Conservation (phyloP, 139 green algal species). For the Picochlorum sp. region DNA sequence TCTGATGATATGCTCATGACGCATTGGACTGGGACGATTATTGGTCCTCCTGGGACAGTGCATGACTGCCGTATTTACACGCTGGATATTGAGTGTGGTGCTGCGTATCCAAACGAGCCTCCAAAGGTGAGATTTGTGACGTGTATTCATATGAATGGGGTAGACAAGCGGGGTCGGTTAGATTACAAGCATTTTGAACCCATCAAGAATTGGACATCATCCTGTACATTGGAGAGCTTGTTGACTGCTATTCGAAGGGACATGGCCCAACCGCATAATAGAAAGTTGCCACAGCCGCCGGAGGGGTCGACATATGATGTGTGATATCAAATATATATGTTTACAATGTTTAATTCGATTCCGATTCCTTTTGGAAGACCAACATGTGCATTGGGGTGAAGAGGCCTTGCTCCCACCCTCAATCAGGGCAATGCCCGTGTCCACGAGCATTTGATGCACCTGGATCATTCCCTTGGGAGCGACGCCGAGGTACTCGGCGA, state of each 20-base stretch:
- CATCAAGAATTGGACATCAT: slow-evolving; percentile 69
- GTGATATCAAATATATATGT: not conserved
- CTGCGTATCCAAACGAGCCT: slow-evolving; percentile 73
- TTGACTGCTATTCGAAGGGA: slow-evolving; percentile 81
- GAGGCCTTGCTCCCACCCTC: slow-evolving; percentile 77
- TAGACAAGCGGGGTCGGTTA: slow-evolving; percentile 29
- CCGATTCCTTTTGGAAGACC: slow-evolving; percentile 80
- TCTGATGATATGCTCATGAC: slow-evolving; percentile 80
- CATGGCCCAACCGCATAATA: slow-evolving; percentile 75
- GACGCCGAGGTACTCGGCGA: slow-evolving; percentile 59
- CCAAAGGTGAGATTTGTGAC: slow-evolving; percentile 42
- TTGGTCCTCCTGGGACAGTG: slow-evolving; percentile 78
- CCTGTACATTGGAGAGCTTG: slow-evolving; percentile 68
- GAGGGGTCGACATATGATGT: slow-evolving; percentile 49
- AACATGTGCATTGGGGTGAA: slow-evolving; percentile 98
- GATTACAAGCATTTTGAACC: slow-evolving; percentile 52
- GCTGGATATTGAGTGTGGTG: slow-evolving; percentile 73
- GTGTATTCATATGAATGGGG: slow-evolving; percentile 42
- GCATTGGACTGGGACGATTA: slow-evolving; percentile 95
- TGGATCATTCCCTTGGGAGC: slow-evolving; percentile 64
- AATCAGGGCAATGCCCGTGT: slow-evolving; percentile 56
- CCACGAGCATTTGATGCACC: slow-evolving; percentile 95
- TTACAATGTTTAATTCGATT: not conserved
- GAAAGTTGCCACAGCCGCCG: slow-evolving; percentile 82
- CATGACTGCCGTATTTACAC: slow-evolving; percentile 92